Conservation (phyloP, 1,139 yeast genomes). For the Geotrichum restrictum region DNA sequence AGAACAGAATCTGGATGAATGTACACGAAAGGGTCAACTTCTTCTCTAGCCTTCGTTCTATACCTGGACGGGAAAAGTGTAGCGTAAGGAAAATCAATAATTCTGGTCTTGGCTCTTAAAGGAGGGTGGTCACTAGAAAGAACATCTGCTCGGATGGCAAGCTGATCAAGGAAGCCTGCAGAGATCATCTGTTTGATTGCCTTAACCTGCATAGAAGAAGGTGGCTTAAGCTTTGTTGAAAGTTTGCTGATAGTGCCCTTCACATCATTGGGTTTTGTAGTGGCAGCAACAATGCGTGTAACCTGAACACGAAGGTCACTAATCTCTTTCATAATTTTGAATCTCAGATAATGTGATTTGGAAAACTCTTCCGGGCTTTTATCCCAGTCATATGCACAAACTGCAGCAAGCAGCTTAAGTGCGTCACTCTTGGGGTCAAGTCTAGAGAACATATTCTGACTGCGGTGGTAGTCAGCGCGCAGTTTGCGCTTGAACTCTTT, state of each 20-base stretch:
- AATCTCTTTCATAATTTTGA: slow-evolving; percentile 72
- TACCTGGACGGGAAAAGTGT: slow-evolving; percentile 56
- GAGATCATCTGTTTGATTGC: slow-evolving; percentile 88
- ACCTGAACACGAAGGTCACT: slow-evolving; percentile 75
- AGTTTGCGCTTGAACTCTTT: slow-evolving; percentile 46
- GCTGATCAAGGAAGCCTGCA: slow-evolving; percentile 88
- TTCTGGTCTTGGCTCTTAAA: slow-evolving; percentile 45
- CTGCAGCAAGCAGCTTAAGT: slow-evolving; percentile 69
- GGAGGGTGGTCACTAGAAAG: slow-evolving; percentile 52
- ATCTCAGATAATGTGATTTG: slow-evolving; percentile 55
- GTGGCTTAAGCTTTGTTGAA: slow-evolving; percentile 59
- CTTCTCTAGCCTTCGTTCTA: slow-evolving; percentile 29
- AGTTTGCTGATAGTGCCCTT: slow-evolving; percentile 46
- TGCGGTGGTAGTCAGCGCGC: slow-evolving; percentile 51
- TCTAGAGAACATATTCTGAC: slow-evolving; percentile 57
- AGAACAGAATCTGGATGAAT: slow-evolving; percentile 75
- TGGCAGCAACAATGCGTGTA: slow-evolving; percentile 61
- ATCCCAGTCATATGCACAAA: slow-evolving; percentile 82
- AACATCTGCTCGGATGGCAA: slow-evolving; percentile 78
- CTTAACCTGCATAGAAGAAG: slow-evolving; percentile 62
- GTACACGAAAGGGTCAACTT: slow-evolving; percentile 55
- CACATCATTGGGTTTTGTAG: slow-evolving; percentile 55
- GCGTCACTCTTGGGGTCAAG: slow-evolving; percentile 75
- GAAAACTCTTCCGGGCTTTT: slow-evolving; percentile 45
- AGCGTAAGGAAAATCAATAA: slow-evolving; percentile 67